Evolutionary conservation across 805 yeast genomes (phyloP), one percentile per base, ranked within the genome.

Genomic region (Starmerella gropengiesseri): DNA sequence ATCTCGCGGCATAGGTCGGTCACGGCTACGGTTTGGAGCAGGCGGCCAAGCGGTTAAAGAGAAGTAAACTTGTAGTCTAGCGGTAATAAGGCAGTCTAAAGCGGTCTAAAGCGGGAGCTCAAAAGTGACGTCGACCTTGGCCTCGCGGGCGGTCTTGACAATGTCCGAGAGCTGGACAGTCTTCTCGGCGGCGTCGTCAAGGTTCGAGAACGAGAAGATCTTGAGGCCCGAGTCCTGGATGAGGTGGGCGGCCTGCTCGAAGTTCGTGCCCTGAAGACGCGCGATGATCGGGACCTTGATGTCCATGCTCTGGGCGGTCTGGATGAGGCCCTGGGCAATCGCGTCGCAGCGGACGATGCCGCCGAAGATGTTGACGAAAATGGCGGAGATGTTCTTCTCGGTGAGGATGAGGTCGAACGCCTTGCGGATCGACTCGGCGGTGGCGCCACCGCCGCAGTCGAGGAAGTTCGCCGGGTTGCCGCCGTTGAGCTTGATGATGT

Each of bases 401-500:
- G 91, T 74, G 61, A 93, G 71, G 60, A 91, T 89, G 66, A 91
- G 76, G 68, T 78, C 81, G 72, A 91, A 89, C 44, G 97, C 99
- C 68, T 81, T 81, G 71, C 87, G 93, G 62, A 91, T 91, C 60
- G 98, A 89, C 68, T 84, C 82, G 55, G 97, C 96, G 51, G 97
- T 91, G 57, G 99, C 98, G 66, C 95, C 94, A 73, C 99, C 99
- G 73, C 99, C 99, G 68, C 95, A 91, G 73, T 91, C 99, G 64
- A 91, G 77, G 77, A 91, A 91, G 75, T 91, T 91, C 54, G 98
- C 99, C 59, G 99, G 99, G 56, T 77, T 82, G 66, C 99, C 99
- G 60, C 97, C 96, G 71, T 86, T 83, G 59, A 91, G 77, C 71
- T 91, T 86, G 72, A 91, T 85, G 64, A 93, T 93, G 68, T 91